Evolutionary conservation across 352 stramenopile genomes (phyloP).

Genomic region (Elongisporangium prolatum): DNA sequence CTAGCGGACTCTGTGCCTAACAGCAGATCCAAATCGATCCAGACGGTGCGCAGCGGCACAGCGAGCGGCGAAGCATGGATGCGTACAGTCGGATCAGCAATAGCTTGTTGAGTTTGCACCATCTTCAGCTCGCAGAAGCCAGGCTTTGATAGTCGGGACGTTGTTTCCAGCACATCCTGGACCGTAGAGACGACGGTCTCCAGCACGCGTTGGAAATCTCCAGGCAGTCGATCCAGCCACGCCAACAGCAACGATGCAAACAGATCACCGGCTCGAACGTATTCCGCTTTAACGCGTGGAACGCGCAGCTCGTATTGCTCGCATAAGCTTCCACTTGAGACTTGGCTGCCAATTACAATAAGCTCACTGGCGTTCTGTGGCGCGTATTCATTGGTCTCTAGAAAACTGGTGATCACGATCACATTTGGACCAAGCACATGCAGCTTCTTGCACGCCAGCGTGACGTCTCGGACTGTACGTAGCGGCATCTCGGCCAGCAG

Average conservation of each 20-base stretch:
- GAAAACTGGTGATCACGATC: constrained; percentile 82
- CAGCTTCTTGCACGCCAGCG: constrained; percentile 68
- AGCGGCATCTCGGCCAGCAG: constrained; percentile 71
- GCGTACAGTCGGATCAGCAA: constrained; percentile 44
- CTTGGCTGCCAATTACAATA: constrained; percentile 66
- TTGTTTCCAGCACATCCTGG: constrained; percentile 74
- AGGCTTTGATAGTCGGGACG: constrained; percentile 22
- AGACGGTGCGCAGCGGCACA: neutral
- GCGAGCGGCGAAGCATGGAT: constrained; percentile 42
- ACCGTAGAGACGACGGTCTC: constrained; percentile 80
- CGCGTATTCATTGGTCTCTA: constrained; percentile 19
- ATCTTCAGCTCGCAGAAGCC: constrained; percentile 78
- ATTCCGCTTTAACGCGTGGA: constrained; percentile 77
- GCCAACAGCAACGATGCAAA: constrained; percentile 79
- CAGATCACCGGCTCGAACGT: constrained; percentile 79
- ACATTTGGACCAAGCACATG: constrained; percentile 66
- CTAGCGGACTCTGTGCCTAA: neutral
- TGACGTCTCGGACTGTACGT: constrained; percentile 53
- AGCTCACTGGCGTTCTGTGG: constrained; percentile 28
- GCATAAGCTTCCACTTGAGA: constrained; percentile 16
- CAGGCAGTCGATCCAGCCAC: constrained; percentile 62
- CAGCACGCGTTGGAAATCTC: constrained; percentile 60
- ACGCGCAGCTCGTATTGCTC: constrained; percentile 81
- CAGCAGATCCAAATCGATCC: neutral
- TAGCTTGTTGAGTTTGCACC: constrained; percentile 74